These are phyloP conservation scores for Papiliotrema terrestris DNA, from an alignment of 1,284 basidiomycete species.

Conservation along the genomic window DNA sequence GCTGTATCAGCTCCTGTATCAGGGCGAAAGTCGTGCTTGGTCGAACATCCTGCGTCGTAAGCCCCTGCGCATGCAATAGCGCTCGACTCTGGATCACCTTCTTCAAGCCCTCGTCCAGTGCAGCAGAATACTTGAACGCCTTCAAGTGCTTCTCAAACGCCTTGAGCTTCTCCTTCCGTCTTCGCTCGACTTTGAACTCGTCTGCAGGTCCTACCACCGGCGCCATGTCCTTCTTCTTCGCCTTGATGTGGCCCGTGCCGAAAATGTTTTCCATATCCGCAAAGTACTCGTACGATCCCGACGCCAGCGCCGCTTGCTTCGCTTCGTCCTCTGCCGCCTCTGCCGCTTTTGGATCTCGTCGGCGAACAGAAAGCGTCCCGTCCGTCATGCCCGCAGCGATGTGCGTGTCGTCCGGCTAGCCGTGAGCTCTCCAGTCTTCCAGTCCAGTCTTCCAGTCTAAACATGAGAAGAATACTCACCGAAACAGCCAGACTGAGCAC, in stretches of 20 bases:
- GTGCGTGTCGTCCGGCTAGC: constrained; percentile 89
- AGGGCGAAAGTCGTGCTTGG: constrained; percentile 86
- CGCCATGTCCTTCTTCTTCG: constrained; percentile 54
- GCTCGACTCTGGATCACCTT: constrained; percentile 57
- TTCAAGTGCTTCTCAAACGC: constrained; percentile 90
- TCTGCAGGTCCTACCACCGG: constrained; percentile 56
- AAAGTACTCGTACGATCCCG: constrained; percentile 70
- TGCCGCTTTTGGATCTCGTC: constrained; percentile 71
- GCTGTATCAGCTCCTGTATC: constrained; percentile 88
- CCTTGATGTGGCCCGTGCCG: constrained; percentile 59
- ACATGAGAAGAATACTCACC: constrained; percentile 52
- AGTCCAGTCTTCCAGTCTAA: not conserved
- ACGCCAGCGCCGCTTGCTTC: constrained; percentile 54
- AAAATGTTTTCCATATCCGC: constrained; percentile 58
- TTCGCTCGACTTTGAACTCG: constrained; percentile 71
- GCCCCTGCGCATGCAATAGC: not conserved
- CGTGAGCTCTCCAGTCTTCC: not conserved
- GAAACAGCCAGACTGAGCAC: constrained; percentile 87
- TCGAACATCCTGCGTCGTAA: constrained; percentile 61
- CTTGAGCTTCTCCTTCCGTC: constrained; percentile 68
- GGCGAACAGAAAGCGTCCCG: constrained; percentile 84
- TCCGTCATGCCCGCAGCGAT: constrained; percentile 95
- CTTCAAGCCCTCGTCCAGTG: constrained; percentile 80
- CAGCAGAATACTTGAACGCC: constrained; percentile 90
- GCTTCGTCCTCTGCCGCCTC: constrained; percentile 55